phyloP scores from a whole-genome alignment of 768 basidiomycete species.

The Pleurotus salmoneostramineus region DNA sequence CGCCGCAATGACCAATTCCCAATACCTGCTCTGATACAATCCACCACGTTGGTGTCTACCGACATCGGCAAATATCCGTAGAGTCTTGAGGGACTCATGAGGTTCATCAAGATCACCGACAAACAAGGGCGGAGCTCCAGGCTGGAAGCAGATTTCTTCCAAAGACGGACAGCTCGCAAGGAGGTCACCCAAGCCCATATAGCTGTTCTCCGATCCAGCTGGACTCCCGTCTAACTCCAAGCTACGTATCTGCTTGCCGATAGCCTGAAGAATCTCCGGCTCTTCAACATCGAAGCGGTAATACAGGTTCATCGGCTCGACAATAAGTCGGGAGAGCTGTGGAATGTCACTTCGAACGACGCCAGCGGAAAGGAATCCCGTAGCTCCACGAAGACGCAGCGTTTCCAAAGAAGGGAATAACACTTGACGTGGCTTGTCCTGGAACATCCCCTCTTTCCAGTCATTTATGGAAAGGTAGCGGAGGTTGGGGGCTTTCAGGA shows the following conservation, averaged over 20 bases:
- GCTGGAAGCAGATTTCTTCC: conserved; percentile 4
- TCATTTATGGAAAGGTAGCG: conserved; percentile 4
- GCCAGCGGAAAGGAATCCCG: conserved; percentile 1
- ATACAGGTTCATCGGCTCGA: conserved; percentile 4
- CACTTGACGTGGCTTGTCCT: neutral
- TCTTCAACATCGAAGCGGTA: conserved; percentile 5
- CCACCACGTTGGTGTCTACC: neutral
- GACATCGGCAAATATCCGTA: neutral
- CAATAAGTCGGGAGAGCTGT: neutral
- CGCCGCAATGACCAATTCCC: neutral
- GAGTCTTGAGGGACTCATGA: conserved; percentile 3
- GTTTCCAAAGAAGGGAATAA: neutral
- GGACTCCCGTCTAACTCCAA: conserved; percentile 6
- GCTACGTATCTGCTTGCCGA: conserved; percentile 1
- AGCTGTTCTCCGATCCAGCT: conserved; percentile 1
- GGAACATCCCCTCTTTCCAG: conserved; percentile 5
- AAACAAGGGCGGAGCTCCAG: conserved; percentile 1
- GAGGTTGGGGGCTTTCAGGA: conserved; percentile 1
- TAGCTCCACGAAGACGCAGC: conserved; percentile 1
- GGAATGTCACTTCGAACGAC: neutral
- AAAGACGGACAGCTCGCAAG: neutral
- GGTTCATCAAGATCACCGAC: neutral
- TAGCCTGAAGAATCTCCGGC: conserved; percentile 1
- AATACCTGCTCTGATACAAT: neutral
- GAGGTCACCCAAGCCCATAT: conserved; percentile 4